These are phyloP conservation scores for Trichoderma gracile DNA, from an alignment of 2,329 filamentous ascomycete species.

Conservation along the genomic window DNA sequence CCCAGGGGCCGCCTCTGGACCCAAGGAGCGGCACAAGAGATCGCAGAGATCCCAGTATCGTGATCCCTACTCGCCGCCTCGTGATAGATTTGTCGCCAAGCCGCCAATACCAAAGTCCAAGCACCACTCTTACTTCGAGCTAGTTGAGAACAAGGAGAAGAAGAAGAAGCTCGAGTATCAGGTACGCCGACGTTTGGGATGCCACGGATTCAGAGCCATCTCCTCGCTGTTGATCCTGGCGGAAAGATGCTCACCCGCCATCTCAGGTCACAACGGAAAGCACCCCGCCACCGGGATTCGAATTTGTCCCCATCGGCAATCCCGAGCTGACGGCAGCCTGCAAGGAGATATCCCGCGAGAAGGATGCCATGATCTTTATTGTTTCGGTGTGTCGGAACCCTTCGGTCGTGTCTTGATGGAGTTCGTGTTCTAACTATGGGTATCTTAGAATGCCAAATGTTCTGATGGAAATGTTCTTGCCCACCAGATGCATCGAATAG, in stretches of 20 bases:
- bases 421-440: not conserved
- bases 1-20: constrained; percentile 36
- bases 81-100: constrained; percentile 41
- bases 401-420: not conserved
- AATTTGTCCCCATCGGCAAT: constrained; percentile 64
- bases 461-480: constrained; percentile 44
- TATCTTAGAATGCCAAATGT: constrained; percentile 36
- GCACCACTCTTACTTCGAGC: constrained; percentile 64
- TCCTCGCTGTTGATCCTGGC: too few relatives aligned
- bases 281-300: constrained; percentile 60
- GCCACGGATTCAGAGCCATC: not conserved
- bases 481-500: constrained; percentile 59
- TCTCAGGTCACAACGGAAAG: constrained; percentile 53
- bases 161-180: constrained; percentile 65
- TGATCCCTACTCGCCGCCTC: constrained; percentile 38
- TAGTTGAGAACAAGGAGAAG: constrained; percentile 64
- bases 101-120: constrained; percentile 49
- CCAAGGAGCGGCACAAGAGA: constrained; percentile 42
- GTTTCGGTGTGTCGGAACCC: constrained; percentile 56
- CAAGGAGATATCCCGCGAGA: constrained; percentile 65
- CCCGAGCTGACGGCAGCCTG: constrained; percentile 60
- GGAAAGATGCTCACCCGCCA: constrained; percentile 37
- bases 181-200: constrained; percentile 46
- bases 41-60: constrained; percentile 39
- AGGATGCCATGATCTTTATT: constrained; percentile 65